phyloP scores from a whole-genome alignment of 192 early-diverging fungal genomes.

The Lunasporangiospora selenospora region DNA sequence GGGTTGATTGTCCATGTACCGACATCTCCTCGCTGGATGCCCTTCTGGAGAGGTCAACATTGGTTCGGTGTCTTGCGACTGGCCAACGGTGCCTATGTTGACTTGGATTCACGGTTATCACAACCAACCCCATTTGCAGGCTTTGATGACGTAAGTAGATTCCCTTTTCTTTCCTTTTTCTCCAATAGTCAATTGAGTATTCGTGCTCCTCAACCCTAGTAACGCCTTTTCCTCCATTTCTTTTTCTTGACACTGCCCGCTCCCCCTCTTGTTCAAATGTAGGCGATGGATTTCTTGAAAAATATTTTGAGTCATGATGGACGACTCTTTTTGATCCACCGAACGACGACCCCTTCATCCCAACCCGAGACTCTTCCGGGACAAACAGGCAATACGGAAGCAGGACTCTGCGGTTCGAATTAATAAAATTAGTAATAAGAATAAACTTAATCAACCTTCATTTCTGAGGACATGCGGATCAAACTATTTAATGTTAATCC shows the following conservation, averaged over 20 bases:
- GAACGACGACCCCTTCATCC: neutral
- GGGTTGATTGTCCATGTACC: constrained; percentile 42
- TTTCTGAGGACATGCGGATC: no score
- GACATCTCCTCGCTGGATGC: constrained; percentile 29
- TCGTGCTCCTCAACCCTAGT: no score
- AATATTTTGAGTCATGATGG: constrained; percentile 17
- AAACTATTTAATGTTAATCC: no score
- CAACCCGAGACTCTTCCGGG: neutral
- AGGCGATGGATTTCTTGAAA: constrained; percentile 21
- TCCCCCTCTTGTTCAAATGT: neutral
- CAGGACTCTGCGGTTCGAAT: no score
- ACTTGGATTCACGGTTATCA: constrained; percentile 35
- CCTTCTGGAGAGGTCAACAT: constrained; percentile 43
- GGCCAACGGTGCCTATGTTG: constrained; percentile 31
- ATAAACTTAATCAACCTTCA: no score
- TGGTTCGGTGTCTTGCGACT: constrained; percentile 44
- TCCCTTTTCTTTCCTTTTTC: neutral
- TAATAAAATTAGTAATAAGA: no score
- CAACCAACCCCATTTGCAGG: constrained; percentile 27
- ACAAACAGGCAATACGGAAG: no score
- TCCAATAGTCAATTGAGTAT: neutral
- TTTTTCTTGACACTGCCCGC: neutral
- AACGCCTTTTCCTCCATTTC: neutral
- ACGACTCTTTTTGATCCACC: constrained; percentile 38
- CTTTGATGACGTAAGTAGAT: constrained; percentile 27